phyloP scores from a whole-genome alignment of 352 stramenopile genomes.

The Phytophthora hibernalis region DNA sequence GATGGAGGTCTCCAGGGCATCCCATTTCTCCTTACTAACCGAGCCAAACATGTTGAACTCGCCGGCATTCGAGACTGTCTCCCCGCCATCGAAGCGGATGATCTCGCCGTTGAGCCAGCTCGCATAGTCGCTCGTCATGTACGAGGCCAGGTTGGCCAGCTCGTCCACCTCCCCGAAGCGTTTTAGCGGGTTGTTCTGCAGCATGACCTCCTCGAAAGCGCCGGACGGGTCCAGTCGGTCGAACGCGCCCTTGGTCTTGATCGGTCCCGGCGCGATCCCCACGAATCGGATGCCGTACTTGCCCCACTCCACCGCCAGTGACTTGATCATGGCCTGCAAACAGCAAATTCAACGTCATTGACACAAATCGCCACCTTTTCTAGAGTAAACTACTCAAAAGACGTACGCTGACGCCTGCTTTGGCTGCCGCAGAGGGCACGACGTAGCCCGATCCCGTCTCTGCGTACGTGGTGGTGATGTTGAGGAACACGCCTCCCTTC shows the following conservation, averaged over 20 bases:
- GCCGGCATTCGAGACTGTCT: constrained; percentile 75
- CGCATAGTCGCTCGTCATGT: constrained; percentile 83
- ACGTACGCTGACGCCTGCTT: constrained; percentile 91
- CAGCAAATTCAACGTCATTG: constrained; percentile 27
- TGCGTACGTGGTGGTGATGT: constrained; percentile 97
- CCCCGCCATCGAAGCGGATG: constrained; percentile 81
- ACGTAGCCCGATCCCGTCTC: constrained; percentile 95
- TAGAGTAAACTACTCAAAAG: neutral
- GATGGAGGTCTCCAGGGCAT: constrained; percentile 72
- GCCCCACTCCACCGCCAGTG: constrained; percentile 96
- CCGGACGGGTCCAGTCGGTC: constrained; percentile 78
- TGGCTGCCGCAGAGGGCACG: constrained; percentile 95
- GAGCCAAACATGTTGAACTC: constrained; percentile 85
- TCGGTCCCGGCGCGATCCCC: constrained; percentile 96
- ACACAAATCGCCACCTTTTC: neutral
- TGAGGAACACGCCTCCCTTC: constrained; percentile 92
- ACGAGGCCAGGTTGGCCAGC: constrained; percentile 80
- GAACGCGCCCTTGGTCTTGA: constrained; percentile 90
- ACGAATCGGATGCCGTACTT: constrained; percentile 95
- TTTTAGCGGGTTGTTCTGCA: constrained; percentile 73
- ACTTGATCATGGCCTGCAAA: constrained; percentile 94
- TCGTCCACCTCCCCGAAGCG: constrained; percentile 82
- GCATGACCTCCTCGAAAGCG: constrained; percentile 70
- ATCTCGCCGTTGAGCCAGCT: constrained; percentile 87
- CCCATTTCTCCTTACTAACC: constrained; percentile 73